Conservation (phyloP, 805 yeast species). For the Saccharomycopsis schoenii region DNA sequence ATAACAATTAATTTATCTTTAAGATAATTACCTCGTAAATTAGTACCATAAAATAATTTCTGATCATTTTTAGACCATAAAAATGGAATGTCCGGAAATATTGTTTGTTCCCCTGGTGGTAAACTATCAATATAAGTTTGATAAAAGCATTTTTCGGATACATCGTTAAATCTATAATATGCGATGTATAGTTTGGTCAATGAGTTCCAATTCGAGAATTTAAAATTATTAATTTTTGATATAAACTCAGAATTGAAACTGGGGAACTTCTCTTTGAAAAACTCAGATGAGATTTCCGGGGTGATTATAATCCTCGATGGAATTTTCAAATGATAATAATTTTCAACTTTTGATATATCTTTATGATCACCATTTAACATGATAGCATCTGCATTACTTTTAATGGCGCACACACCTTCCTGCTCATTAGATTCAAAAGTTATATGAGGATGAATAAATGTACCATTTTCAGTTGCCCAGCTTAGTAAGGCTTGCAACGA, state of each 20-base stretch:
- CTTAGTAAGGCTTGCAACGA: slow-evolving; percentile 20
- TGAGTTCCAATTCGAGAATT: slow-evolving; percentile 7
- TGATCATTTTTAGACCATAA: slow-evolving; percentile 11
- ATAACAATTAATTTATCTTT: slow-evolving; percentile 5
- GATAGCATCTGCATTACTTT: slow-evolving; percentile 5
- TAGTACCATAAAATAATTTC: slow-evolving; percentile 7
- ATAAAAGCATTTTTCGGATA: not conserved
- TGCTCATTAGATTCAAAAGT: slow-evolving; percentile 25
- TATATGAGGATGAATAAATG: slow-evolving; percentile 27
- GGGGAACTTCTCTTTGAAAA: slow-evolving; percentile 4
- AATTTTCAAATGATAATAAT: slow-evolving; percentile 24
- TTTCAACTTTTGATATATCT: slow-evolving; percentile 30
- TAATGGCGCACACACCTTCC: slow-evolving; percentile 30
- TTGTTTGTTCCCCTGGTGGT: slow-evolving; percentile 7
- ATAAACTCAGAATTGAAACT: not conserved
- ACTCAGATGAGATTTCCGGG: not conserved
- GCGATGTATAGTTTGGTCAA: slow-evolving; percentile 10
- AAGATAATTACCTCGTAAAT: slow-evolving; percentile 11
- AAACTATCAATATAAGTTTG: slow-evolving; percentile 14
- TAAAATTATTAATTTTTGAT: not conserved
- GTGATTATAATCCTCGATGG: slow-evolving; percentile 8
- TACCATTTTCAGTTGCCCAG: slow-evolving; percentile 34
- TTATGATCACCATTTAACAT: not conserved
- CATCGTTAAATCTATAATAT: not conserved
- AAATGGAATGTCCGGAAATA: slow-evolving; percentile 14